Percentiles rank a stretch among this genome's conserved stretches.
Evolutionary conservation across 805 yeast genomes (phyloP).

Genomic region (Tetrapisispora fleetii): DNA sequence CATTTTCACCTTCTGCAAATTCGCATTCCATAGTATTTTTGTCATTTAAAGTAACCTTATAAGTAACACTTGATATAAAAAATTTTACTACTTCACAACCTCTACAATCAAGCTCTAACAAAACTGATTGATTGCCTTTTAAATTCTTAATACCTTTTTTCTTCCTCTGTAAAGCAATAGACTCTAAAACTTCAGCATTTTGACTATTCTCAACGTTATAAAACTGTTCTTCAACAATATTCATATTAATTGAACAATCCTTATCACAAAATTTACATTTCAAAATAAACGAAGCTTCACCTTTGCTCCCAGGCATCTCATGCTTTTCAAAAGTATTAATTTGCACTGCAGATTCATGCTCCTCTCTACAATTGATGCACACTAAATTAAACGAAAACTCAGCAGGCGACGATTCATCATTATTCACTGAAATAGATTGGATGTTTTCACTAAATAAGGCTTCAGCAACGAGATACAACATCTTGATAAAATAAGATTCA

Average conservation of each 20-base stretch:
- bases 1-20: conserved; percentile 64
- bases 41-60: conserved; percentile 15
- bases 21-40: conserved; percentile 20
- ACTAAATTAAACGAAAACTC: conserved; percentile 65
- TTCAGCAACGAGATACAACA: conserved; percentile 21
- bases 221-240: conserved; percentile 17
- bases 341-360: conserved; percentile 58
- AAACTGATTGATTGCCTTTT: conserved; percentile 17
- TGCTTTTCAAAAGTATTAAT: conserved; percentile 59
- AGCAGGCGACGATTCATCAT: conserved; percentile 50
- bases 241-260: conserved; percentile 20
- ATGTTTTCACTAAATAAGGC: conserved; percentile 37
- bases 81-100: conserved; percentile 71
- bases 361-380: conserved; percentile 74
- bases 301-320: conserved; percentile 60
- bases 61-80: conserved; percentile 38
- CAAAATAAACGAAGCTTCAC: conserved; percentile 76
- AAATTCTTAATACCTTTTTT: conserved; percentile 20
- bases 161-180: conserved; percentile 17
- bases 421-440: conserved; percentile 48
- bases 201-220: conserved; percentile 13
- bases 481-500: conserved; percentile 1
- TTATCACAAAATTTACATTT: conserved; percentile 56
- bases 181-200: conserved; percentile 7
- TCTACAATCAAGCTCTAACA: conserved; percentile 73